phyloP scores from a whole-genome alignment of 768 basidiomycete species.

The Leccinum variicolor region DNA sequence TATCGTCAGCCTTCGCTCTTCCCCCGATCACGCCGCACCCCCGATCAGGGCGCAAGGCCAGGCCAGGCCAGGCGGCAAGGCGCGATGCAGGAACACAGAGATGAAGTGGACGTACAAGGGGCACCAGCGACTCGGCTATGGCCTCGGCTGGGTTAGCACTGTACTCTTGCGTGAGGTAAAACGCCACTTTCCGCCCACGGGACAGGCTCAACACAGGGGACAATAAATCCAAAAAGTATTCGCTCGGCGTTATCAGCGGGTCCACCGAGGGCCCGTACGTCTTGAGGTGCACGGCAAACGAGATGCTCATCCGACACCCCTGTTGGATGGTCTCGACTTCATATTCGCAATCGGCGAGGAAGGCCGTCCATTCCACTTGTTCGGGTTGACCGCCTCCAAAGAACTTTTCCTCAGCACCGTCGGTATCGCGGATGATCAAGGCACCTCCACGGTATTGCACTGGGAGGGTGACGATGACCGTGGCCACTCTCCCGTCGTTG shows the following conservation, averaged over 20 bases:
- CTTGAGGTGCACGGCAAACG: slow-evolving; percentile 69
- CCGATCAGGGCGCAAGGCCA: slow-evolving; percentile 4
- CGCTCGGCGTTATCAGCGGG: slow-evolving; percentile 69
- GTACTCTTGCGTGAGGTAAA: slow-evolving; percentile 69
- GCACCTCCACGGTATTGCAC: slow-evolving; percentile 71
- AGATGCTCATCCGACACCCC: slow-evolving; percentile 66
- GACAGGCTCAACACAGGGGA: slow-evolving; percentile 70
- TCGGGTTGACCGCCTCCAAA: slow-evolving; percentile 57
- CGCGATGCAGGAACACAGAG: slow-evolving; percentile 8
- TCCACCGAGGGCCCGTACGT: slow-evolving; percentile 62
- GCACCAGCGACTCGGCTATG: slow-evolving; percentile 67
- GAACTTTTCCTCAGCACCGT: slow-evolving; percentile 60
- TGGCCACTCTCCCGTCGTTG: slow-evolving; percentile 69
- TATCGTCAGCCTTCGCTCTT: slow-evolving; percentile 13
- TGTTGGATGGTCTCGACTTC: slow-evolving; percentile 69
- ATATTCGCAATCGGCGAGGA: slow-evolving; percentile 70
- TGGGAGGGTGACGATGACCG: slow-evolving; percentile 69
- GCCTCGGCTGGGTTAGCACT: slow-evolving; percentile 65
- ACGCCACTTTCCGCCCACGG: slow-evolving; percentile 68
- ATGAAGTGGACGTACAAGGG: slow-evolving; percentile 48
- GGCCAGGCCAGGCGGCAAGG: not conserved
- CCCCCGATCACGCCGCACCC: slow-evolving; percentile 9
- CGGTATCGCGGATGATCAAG: slow-evolving; percentile 52
- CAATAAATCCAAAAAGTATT: slow-evolving; percentile 67
- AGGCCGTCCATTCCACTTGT: slow-evolving; percentile 77